Conservation (phyloP, 2,329 filamentous ascomycete genomes). For the Nemania serpens region DNA sequence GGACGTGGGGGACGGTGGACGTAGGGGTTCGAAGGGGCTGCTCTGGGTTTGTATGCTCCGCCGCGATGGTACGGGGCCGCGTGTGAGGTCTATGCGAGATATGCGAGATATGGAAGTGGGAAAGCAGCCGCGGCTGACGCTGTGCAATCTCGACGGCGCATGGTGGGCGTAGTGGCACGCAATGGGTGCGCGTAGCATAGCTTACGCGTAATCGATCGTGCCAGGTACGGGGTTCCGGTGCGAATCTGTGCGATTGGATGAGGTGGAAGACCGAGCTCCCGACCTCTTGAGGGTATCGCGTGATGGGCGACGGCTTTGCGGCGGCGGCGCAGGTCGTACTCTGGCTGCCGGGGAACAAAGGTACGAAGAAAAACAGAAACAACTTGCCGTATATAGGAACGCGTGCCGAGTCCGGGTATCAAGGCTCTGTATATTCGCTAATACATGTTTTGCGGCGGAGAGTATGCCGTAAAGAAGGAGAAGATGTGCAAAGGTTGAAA, state of each 20-base stretch:
- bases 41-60: slow-evolving; percentile 32
- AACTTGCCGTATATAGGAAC: background rate
- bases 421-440: background rate
- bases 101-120: slow-evolving; percentile 21
- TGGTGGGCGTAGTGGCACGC: slow-evolving; percentile 25
- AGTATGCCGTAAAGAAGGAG: background rate
- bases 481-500: background rate
- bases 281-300: slow-evolving; percentile 9
- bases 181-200: slow-evolving; percentile 30
- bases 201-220: slow-evolving; percentile 1
- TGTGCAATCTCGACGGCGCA: slow-evolving; percentile 14
- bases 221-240: background rate
- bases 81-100: slow-evolving; percentile 23
- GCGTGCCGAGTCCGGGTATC: background rate
- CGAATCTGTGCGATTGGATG: background rate
- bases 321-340: slow-evolving; percentile 7
- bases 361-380: background rate
- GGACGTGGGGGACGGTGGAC: slow-evolving; percentile 77
- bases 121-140: slow-evolving; percentile 3
- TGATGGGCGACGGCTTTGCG: background rate
- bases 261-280: slow-evolving; percentile 27
- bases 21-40: slow-evolving; percentile 64
- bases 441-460: background rate
- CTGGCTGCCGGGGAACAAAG: background rate
- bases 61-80: slow-evolving; percentile 33